Evolutionary conservation across 352 stramenopile species (phyloP), one percentile per base, ranked within the genome.

Genomic region (Phytophthora ohioensis): DNA sequence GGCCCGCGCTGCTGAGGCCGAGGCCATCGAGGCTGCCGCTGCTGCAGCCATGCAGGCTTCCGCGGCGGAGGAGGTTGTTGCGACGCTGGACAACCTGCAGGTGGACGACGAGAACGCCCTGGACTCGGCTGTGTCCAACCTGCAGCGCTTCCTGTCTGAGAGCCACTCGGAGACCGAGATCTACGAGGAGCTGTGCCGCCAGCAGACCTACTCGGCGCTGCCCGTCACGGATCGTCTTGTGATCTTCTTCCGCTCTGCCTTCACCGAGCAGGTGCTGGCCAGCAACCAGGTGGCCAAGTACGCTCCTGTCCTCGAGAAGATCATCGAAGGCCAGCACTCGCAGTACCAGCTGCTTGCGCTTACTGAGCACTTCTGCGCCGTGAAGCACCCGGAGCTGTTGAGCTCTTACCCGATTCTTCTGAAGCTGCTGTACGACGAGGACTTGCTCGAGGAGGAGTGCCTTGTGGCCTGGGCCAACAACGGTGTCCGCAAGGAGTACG

Each of bases 341-440:
- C 92, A 98, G 85, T 90, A 93, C 71, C 96, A 98, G 69, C 84
- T 98, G 45, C 97, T 99, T 64, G 92, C 92, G 32, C 80, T 97
- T 9, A 82, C 85, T 17, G 95, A 98, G 75, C 82, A 93, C 52
- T 91, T 98, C 46, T 98, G 90, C 63, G 91, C 86, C 5, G 91
- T 98, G 10, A 88, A 97, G 73, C 88, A 97, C 64, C 84, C 94
- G 15, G 75, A 87, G 31, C 64, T 97, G 15, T 64, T 84, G 17
- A 73, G 69, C 32, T 85, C 87, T 45, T 99, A 99, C 78, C 92
- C 97, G 34, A 92, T 99, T 41, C 79, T 99, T 32, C 79, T 99
- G 27, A 99, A 99, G 88, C 81, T 98, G 12, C 69, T 99, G 6
- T 99, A 98, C 81, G 97, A 99, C 71, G 92, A 98, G 56, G 97